Evolutionary conservation across 2,329 filamentous ascomycete species (phyloP).

Genomic region (Fusarium albosuccineum): DNA sequence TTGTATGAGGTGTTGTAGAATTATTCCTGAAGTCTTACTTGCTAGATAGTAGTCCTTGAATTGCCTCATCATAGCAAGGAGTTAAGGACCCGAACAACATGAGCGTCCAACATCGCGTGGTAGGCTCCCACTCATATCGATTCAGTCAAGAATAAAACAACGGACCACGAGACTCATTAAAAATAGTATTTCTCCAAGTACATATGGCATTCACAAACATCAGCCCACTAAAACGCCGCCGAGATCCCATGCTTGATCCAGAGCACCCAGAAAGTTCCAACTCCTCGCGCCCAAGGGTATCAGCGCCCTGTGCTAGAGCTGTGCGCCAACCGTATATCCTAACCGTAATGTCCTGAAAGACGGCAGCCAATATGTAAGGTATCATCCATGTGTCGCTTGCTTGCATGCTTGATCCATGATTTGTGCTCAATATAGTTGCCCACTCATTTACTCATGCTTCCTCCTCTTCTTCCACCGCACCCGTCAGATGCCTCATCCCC

Average conservation of each 20-base stretch:
- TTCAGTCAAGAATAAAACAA: neutral
- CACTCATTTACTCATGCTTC: slow-evolving; percentile 32
- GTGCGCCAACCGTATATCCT: slow-evolving; percentile 8
- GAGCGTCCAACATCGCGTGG: too few relatives aligned
- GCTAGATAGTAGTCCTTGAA: too few relatives aligned
- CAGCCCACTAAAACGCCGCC: slow-evolving; percentile 7
- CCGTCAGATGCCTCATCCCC: slow-evolving; percentile 25
- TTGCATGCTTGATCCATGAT: neutral
- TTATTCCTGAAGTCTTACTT: too few relatives aligned
- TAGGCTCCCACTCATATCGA: too few relatives aligned
- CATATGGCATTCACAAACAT: neutral
- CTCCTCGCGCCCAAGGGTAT: slow-evolving; percentile 40
- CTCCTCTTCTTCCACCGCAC: neutral
- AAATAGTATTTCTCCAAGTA: neutral
- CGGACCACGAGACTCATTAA: neutral
- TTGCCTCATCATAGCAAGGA: too few relatives aligned
- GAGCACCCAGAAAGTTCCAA: slow-evolving; percentile 12
- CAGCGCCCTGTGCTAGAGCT: slow-evolving; percentile 22
- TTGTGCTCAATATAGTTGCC: slow-evolving; percentile 1
- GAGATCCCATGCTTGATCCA: slow-evolving; percentile 5
- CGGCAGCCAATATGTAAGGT: neutral
- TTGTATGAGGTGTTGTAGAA: too few relatives aligned
- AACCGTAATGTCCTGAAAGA: neutral
- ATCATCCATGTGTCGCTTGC: neutral
- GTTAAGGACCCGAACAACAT: too few relatives aligned